Base-by-base conservation (phyloP, 1,284 basidiomycete genomes). In the Fomitopsis palustris region DNA sequence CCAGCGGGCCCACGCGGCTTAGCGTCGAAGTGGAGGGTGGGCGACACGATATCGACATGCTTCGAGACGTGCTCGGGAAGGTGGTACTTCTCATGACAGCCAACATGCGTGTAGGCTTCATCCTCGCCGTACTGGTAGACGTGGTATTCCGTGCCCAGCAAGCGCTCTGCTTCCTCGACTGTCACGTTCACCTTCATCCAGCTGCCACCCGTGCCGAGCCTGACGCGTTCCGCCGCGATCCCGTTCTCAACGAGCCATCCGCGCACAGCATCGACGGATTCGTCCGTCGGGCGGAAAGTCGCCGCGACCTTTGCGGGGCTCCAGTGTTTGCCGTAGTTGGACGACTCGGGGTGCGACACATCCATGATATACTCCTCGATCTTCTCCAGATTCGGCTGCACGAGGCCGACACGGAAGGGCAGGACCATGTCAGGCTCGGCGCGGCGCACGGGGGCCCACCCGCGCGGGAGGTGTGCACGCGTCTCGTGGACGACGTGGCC, bases 1-100 rank as follows among this genome's bases (percentile, higher is more conserved):
- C 42, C 49, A 16, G 38, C 21, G n/a, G 51, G 29, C 10, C 55
- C 49, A 52, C 37, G 45, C 2, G 25, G 62, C 29, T 71, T 65
- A 33, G 68, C 62, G 58, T 76, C 72, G 61, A 83, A 83, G 66
- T 82, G 78, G 25, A 82, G 69, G 4, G 81, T 76, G 3, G 81
- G 81, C 1, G 75, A 73, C 45, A 83, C 73, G 54, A 83, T 62
- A 54, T 82, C 81, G 61, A 83, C 70, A 62, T 81, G 79, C 19
- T 72, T 69, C 27, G 72, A 65, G 54, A 83, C 67, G 56, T 79
- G 73, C 23, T 67, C 67, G 0, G 81, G 81, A 7, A 83, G 71
- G 54, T 78, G 72, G 62, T 83, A 83, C 35, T 68, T 59, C 33
- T 58, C 65, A 39, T 75, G 70, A 66, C 78, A 79, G 12, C 74